Base-by-base conservation (phyloP, 1,284 basidiomycete species). In the Cystodermella granulosa region DNA sequence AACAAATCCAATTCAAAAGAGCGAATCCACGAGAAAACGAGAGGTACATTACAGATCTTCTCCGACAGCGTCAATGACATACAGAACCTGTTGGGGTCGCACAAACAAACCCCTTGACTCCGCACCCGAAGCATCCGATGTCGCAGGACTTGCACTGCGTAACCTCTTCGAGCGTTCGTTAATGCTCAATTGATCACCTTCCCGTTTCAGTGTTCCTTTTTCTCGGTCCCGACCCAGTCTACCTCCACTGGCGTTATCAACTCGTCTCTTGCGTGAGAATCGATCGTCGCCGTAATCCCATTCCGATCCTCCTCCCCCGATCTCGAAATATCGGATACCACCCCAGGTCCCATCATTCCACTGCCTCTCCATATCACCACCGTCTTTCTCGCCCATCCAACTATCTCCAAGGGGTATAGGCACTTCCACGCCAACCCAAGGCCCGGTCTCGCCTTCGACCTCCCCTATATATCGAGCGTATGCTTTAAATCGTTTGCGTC, bases 351-450 rank as follows among this genome's bases (percentile, higher is more conserved):
- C 91, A 55, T 93, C 87, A 57, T 88, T 79, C 87, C 90, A 91
- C 44, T 78, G 77, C n/a, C 83, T 69, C 39, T 63, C 61, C 16
- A 55, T 37, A 51, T 50, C 34, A 55, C 60, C 28, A 15, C 70
- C 73, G 23, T 58, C 54, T 68, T 43, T 39, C 40, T 51, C 48
- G 4, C 51, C 69, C 13, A 20, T n/a, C 75, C 78, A 79, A 17
- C 67, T 66, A 17, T 83, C 78, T 11, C 62, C 61, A 7, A 62
- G 46, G 8, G 55, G 75, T 47, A 87, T 73, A 1, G 87, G 84
- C 14, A 93, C 85, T 63, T 96, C 92, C 4, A 96, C 83, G 4
- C 92, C 93, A 4, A 96, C 87, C 91, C 91, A 96, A 0, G 86
- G 81, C 0, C 91, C 92, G 4, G 61, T 58, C 61, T 89, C 86